phyloP scores from a whole-genome alignment of 352 stramenopile species.

The Phytophthora sp. region DNA sequence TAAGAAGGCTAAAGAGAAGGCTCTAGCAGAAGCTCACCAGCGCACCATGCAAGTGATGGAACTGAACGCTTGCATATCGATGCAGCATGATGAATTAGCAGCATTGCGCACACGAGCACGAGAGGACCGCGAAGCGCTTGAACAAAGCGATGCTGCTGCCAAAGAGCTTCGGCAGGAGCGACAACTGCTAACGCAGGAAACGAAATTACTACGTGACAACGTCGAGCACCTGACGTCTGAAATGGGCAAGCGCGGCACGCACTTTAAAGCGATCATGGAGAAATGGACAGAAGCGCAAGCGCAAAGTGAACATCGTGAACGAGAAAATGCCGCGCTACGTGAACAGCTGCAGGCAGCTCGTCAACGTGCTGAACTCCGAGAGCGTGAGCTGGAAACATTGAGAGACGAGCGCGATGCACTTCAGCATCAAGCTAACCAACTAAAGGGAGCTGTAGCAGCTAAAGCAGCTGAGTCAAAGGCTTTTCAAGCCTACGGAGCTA shows the following conservation, averaged over 20 bases:
- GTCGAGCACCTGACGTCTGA: constrained; percentile 52
- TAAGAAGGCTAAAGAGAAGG: constrained; percentile 61
- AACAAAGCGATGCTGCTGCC: constrained; percentile 47
- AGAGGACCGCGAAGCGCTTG: constrained; percentile 43
- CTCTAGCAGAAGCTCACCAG: constrained; percentile 58
- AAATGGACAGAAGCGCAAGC: constrained; percentile 77
- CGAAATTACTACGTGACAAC: constrained; percentile 58
- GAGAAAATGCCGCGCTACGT: constrained; percentile 56
- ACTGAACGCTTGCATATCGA: constrained; percentile 75
- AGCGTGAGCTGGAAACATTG: constrained; percentile 46
- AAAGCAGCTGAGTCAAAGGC: constrained; percentile 75
- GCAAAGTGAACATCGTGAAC: constrained; percentile 60
- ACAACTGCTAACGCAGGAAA: constrained; percentile 61
- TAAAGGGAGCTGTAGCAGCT: constrained; percentile 75
- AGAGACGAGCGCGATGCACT: constrained; percentile 67
- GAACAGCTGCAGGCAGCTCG: constrained; percentile 58
- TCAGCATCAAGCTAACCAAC: constrained; percentile 70
- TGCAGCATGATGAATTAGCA: constrained; percentile 77
- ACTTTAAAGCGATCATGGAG: constrained; percentile 74
- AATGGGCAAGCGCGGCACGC: constrained; percentile 60
- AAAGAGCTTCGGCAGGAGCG: constrained; percentile 58
- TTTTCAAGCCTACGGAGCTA: constrained; percentile 72
- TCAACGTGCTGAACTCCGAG: constrained; percentile 40
- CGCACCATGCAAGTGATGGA: constrained; percentile 71
- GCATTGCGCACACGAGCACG: constrained; percentile 46